These are phyloP conservation scores for Globisporangium solare DNA, from an alignment of 352 stramenopile species.

Conservation along the genomic window DNA sequence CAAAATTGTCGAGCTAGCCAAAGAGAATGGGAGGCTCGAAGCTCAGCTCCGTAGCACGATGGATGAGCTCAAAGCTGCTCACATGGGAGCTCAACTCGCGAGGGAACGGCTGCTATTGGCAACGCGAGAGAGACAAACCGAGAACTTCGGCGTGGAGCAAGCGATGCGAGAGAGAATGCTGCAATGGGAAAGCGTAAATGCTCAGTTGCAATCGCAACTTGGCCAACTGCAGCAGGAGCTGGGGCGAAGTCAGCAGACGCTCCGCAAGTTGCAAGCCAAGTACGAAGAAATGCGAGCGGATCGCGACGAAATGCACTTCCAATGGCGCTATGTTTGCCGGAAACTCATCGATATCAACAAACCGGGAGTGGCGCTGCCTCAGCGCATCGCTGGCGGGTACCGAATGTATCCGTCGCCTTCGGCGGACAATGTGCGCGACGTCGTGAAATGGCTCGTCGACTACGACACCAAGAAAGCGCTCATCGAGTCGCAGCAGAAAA, in stretches of 20 bases:
- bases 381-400: conserved; percentile 33
- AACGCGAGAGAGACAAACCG: neutral
- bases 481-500: conserved; percentile 22
- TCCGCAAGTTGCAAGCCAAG: conserved; percentile 14
- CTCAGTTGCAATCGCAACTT: conserved; percentile 9
- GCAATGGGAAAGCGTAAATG: neutral
- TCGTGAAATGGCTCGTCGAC: conserved; percentile 40
- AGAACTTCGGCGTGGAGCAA: neutral
- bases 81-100: conserved; percentile 3
- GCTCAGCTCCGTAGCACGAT: conserved; percentile 1
- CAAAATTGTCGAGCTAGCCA: conserved; percentile 1
- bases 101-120: neutral
- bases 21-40: conserved; percentile 5
- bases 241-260: conserved; percentile 11
- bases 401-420: conserved; percentile 28
- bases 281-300: conserved; percentile 19
- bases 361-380: conserved; percentile 23
- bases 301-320: conserved; percentile 29
- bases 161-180: neutral
- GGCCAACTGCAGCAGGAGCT: conserved; percentile 9
- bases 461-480: conserved; percentile 29
- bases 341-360: conserved; percentile 32
- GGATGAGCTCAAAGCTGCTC: conserved; percentile 6
- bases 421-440: conserved; percentile 26
- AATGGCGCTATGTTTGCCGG: conserved; percentile 27